These are phyloP conservation scores for Paraphaeosphaeria minitans DNA, from an alignment of 2,329 filamentous ascomycete species.

Conservation along the genomic window DNA sequence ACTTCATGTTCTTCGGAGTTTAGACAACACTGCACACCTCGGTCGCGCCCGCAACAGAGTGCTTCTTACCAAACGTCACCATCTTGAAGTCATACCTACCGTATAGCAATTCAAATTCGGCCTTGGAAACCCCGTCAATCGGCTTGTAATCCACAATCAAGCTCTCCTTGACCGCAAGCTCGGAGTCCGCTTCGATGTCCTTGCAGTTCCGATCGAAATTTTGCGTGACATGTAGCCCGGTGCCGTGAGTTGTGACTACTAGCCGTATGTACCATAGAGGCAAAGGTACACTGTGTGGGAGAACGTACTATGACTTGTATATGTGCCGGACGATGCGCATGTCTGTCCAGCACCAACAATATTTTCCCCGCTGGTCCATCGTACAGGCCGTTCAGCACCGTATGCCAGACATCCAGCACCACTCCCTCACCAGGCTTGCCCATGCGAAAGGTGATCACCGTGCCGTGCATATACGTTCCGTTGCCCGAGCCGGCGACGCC, in stretches of 20 bases:
- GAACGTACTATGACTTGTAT: too few relatives aligned
- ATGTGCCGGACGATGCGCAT: too few relatives aligned
- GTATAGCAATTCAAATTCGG: slow-evolving; percentile 57
- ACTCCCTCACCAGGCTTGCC: slow-evolving; percentile 69
- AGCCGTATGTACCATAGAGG: too few relatives aligned
- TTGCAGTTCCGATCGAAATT: too few relatives aligned
- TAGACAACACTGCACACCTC: slow-evolving; percentile 27
- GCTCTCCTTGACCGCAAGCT: slow-evolving; percentile 65
- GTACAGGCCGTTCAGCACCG: too few relatives aligned
- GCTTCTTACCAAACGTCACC: slow-evolving; percentile 42
- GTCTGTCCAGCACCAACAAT: too few relatives aligned
- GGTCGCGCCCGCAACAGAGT: slow-evolving; percentile 31
- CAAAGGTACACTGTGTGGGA: too few relatives aligned
- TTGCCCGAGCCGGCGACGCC: slow-evolving; percentile 56
- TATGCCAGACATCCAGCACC: too few relatives aligned
- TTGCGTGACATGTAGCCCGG: too few relatives aligned
- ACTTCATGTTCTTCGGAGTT: background rate
- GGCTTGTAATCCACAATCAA: slow-evolving; percentile 63
- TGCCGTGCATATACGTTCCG: slow-evolving; percentile 69
- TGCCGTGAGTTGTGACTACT: too few relatives aligned
- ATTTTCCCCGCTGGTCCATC: too few relatives aligned
- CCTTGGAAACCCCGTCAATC: slow-evolving; percentile 56
- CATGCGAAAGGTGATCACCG: slow-evolving; percentile 62
- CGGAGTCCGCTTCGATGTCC: too few relatives aligned
- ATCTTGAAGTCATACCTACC: slow-evolving; percentile 59